Evolutionary conservation across 1,284 basidiomycete genomes (phyloP).

Genomic region (Termitomyces sp.): DNA sequence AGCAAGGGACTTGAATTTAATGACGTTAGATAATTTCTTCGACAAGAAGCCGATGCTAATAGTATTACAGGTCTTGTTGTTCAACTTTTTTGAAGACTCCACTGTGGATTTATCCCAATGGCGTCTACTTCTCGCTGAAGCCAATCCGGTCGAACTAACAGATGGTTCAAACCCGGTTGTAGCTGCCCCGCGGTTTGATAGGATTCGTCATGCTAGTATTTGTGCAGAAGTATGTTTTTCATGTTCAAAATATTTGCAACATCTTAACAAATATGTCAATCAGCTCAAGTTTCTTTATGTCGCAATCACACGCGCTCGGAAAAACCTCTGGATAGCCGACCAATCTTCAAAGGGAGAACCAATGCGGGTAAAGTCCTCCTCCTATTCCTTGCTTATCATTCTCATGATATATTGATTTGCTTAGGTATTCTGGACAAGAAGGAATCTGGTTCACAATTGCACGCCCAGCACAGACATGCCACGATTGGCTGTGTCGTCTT

Average conservation of each 20-base stretch:
- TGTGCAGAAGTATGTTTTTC: constrained; percentile 50
- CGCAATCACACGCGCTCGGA: constrained; percentile 63
- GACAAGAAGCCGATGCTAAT: not conserved
- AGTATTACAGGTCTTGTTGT: constrained; percentile 53
- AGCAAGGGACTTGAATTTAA: constrained; percentile 74
- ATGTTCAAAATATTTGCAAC: not conserved
- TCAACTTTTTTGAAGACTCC: constrained; percentile 69
- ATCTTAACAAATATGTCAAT: not conserved
- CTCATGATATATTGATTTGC: not conserved
- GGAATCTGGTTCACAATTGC: constrained; percentile 33
- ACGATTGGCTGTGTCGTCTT: constrained; percentile 26
- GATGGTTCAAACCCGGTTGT: not conserved
- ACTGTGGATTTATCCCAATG: constrained; percentile 44
- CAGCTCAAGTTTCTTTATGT: constrained; percentile 68
- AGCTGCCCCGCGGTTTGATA: constrained; percentile 46
- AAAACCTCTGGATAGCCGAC: constrained; percentile 66
- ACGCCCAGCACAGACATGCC: constrained; percentile 26
- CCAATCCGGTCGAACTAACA: not conserved
- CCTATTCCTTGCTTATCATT: not conserved
- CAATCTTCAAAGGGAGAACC: constrained; percentile 50
- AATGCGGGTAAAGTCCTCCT: constrained; percentile 43
- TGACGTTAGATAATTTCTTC: constrained; percentile 38
- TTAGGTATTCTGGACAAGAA: constrained; percentile 45
- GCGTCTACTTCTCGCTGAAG: constrained; percentile 52
- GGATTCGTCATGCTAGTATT: constrained; percentile 48